Conservation (phyloP, 116 monocot species). For the Posidonia oceanica region DNA sequence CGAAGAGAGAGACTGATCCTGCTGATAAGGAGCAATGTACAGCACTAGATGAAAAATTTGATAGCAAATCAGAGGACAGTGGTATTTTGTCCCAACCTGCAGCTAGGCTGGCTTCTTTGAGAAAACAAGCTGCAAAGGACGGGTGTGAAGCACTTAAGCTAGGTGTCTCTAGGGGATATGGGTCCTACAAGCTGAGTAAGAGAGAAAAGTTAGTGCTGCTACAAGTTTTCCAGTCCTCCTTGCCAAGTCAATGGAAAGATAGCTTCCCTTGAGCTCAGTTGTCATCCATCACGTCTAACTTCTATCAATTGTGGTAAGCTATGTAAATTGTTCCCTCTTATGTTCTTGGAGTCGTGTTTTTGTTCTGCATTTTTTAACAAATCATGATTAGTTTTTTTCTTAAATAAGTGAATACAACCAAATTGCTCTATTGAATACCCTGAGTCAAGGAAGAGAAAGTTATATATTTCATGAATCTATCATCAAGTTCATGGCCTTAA, state of each 20-base stretch:
- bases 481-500: too few relatives aligned
- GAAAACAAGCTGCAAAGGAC: slow-evolving; percentile 37
- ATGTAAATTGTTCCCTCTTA: too few relatives aligned
- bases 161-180: slow-evolving; percentile 15
- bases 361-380: too few relatives aligned
- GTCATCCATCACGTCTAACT: too few relatives aligned
- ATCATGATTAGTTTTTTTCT: too few relatives aligned
- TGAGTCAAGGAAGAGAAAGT: too few relatives aligned
- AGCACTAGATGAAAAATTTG: slow-evolving; percentile 8
- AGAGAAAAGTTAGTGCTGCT: slow-evolving; percentile 29
- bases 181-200: slow-evolving; percentile 25
- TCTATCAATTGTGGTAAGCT: too few relatives aligned
- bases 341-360: too few relatives aligned
- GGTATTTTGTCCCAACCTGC: slow-evolving; percentile 18
- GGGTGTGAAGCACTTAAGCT: slow-evolving; percentile 29
- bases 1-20: slow-evolving; percentile 3
- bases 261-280: background rate
- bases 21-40: slow-evolving; percentile 9
- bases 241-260: slow-evolving; percentile 16
- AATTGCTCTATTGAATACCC: too few relatives aligned
- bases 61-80: slow-evolving; percentile 2
- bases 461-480: too few relatives aligned
- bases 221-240: slow-evolving; percentile 37
- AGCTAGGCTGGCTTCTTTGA: slow-evolving; percentile 27
- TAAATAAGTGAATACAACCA: too few relatives aligned